Percentiles rank a stretch among this genome's conserved stretches.
These are phyloP conservation scores for Escallonia rubra DNA, from an alignment of 129 eudicot genomes.

Conservation along the genomic window DNA sequence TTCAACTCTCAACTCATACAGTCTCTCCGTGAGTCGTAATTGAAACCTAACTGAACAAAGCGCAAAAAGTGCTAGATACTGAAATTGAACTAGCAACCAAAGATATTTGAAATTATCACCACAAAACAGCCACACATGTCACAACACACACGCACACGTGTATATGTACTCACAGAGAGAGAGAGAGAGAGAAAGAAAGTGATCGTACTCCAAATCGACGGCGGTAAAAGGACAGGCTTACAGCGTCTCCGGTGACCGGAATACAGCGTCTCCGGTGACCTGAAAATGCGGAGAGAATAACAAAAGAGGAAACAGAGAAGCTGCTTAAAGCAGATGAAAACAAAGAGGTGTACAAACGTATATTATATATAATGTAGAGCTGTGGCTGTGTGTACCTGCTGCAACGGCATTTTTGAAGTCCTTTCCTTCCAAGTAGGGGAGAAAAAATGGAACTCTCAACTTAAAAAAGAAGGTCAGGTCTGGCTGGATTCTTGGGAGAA, in stretches of 20 bases:
- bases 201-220: background rate
- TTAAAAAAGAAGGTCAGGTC: background rate
- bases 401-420: conserved; percentile 23
- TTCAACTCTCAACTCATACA: too few relatives aligned
- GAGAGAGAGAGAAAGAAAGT: background rate
- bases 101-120: background rate
- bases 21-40: too few relatives aligned
- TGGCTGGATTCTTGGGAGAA: too few relatives aligned
- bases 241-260: background rate
- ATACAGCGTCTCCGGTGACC: background rate
- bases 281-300: background rate
- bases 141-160: too few relatives aligned
- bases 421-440: conserved; percentile 3
- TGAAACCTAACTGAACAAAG: too few relatives aligned
- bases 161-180: background rate
- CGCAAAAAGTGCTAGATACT: too few relatives aligned
- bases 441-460: background rate
- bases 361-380: background rate
- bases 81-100: background rate
- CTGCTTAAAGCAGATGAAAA: background rate
- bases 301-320: background rate
- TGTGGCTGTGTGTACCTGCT: background rate
- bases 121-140: background rate
- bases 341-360: background rate
- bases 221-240: too few relatives aligned